Conservation (phyloP, 2,329 filamentous ascomycete genomes). For the Fusarium redolens region DNA sequence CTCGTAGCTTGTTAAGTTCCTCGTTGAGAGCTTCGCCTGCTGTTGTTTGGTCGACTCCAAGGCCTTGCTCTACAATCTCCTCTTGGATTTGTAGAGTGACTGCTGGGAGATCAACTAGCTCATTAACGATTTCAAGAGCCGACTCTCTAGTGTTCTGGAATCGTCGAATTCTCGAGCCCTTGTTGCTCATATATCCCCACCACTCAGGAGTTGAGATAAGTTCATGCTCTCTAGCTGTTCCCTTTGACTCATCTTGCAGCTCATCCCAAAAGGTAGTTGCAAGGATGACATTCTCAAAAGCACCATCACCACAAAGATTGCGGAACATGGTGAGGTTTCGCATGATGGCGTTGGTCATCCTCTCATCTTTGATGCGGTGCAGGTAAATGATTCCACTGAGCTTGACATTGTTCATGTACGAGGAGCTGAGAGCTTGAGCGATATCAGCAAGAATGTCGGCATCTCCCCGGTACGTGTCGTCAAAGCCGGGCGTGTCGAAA, state of each 20-base stretch:
- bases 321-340: background rate
- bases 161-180: background rate
- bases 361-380: constrained; percentile 2
- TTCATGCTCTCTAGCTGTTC: background rate
- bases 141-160: constrained; percentile 2
- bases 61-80: background rate
- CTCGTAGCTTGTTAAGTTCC: background rate
- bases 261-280: constrained; percentile 12
- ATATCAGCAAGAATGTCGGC: constrained; percentile 12
- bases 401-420: background rate
- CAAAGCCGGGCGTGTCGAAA: constrained; percentile 28
- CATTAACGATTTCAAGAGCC: background rate
- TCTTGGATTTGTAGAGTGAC: background rate
- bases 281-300: constrained; percentile 3
- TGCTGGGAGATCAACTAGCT: background rate
- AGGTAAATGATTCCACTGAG: constrained; percentile 13
- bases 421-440: background rate
- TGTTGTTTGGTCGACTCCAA: background rate
- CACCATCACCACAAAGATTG: background rate
- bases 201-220: background rate
- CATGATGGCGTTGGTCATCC: background rate
- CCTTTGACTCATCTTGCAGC: background rate
- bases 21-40: background rate
- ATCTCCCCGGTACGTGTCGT: constrained; percentile 19
- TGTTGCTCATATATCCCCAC: constrained; percentile 4